Conservation (phyloP, 331 rosid genomes). For the Acacia concinna region DNA sequence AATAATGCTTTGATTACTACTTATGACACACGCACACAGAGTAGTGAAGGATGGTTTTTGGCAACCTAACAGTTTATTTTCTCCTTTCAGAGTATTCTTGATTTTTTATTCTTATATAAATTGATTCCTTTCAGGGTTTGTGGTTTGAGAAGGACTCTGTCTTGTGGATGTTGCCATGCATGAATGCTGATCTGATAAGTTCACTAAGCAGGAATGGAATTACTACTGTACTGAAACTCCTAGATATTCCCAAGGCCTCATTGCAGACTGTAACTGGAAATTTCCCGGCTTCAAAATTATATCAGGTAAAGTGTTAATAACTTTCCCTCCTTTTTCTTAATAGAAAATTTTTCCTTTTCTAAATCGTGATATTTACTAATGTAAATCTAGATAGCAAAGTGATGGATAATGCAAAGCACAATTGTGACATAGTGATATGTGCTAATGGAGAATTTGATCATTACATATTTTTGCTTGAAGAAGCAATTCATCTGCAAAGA, state of each 20-base stretch:
- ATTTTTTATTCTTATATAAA: constrained; percentile 13
- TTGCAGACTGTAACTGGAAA: constrained; percentile 65
- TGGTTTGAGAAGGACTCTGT: constrained; percentile 83
- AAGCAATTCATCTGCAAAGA: neutral
- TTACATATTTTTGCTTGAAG: neutral
- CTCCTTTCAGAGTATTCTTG: neutral
- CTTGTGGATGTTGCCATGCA: constrained; percentile 95
- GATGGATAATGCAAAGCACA: neutral
- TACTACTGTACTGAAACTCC: constrained; percentile 59
- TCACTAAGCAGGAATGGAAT: constrained; percentile 62
- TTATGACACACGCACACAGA: neutral
- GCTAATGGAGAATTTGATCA: neutral
- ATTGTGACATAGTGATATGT: too few species aligned
- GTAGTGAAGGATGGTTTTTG: constrained; percentile 5
- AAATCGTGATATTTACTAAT: neutral
- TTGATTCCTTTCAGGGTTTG: constrained; percentile 65
- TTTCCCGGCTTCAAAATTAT: constrained; percentile 70
- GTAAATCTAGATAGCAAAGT: neutral
- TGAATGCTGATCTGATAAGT: constrained; percentile 63
- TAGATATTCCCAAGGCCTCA: constrained; percentile 64
- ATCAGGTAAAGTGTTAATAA: constrained; percentile 55
- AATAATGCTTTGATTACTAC: neutral
- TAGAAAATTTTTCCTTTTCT: neutral
- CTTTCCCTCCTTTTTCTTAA: neutral
- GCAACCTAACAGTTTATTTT: neutral